A percentile compares a stretch with the other conserved stretches of the same genome.
Evolutionary conservation across 2,329 filamentous ascomycete genomes (phyloP).

Genomic region (Mycogone perniciosa): DNA sequence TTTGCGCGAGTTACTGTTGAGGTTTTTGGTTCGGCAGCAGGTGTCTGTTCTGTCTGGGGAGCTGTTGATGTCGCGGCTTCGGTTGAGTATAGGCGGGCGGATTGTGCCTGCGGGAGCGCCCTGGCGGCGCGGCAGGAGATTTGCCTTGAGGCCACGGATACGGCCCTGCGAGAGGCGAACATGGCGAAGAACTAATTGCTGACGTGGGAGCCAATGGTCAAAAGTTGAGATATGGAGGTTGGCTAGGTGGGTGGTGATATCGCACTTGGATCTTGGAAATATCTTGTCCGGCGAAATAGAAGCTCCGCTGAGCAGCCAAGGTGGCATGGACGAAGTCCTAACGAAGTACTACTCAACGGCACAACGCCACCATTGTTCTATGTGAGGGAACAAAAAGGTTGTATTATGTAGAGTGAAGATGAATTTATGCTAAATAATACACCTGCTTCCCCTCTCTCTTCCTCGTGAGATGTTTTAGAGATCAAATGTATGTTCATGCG

Average conservation of each 20-base stretch:
- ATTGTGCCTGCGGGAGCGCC: constrained; percentile 12
- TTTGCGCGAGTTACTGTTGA: neutral
- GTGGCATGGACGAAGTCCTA: too few species aligned
- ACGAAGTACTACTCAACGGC: too few species aligned
- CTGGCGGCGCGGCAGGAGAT: constrained; percentile 13
- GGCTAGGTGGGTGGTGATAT: neutral
- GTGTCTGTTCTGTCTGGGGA: neutral
- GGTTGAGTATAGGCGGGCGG: constrained; percentile 20
- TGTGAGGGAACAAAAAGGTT: neutral
- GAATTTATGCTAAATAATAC: neutral
- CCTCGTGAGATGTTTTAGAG: neutral
- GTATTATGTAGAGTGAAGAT: neutral
- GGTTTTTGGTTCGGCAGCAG: constrained; percentile 1
- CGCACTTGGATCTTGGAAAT: neutral
- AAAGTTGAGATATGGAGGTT: neutral
- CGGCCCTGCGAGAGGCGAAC: constrained; percentile 21
- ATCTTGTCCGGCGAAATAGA: constrained; percentile 5
- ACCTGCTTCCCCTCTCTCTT: neutral
- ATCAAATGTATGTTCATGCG: constrained; percentile 26
- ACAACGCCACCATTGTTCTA: too few species aligned
- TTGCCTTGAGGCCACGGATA: constrained; percentile 18
- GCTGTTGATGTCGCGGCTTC: constrained; percentile 9
- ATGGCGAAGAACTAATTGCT: constrained; percentile 15
- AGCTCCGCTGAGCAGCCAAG: neutral
- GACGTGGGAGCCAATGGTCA: too few species aligned